phyloP scores from a whole-genome alignment of 2,329 filamentous ascomycete genomes.

The Biscogniauxia marginata region DNA sequence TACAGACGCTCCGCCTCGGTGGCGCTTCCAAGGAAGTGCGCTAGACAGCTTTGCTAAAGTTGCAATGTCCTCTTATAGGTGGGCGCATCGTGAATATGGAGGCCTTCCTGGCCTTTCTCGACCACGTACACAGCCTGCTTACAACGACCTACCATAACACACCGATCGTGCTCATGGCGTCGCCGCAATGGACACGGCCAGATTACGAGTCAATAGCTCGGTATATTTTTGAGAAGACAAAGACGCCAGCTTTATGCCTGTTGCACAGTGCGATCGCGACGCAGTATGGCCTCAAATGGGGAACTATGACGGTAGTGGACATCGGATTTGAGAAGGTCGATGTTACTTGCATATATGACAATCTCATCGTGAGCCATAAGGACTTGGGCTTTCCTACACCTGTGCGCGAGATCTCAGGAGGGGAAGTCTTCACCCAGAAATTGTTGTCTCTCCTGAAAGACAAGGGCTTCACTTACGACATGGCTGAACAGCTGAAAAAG shows the following conservation, averaged over 20 bases:
- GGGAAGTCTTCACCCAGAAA: slow-evolving; percentile 79
- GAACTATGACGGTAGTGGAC: slow-evolving; percentile 83
- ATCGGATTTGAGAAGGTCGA: slow-evolving; percentile 92
- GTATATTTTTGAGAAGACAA: slow-evolving; percentile 97
- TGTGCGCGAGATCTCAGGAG: slow-evolving; percentile 63
- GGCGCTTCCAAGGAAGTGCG: neutral
- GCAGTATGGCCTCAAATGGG: slow-evolving; percentile 75
- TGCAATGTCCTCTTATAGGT: slow-evolving; percentile 37
- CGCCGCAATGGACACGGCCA: slow-evolving; percentile 85
- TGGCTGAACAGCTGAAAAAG: slow-evolving; percentile 70
- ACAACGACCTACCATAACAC: slow-evolving; percentile 95
- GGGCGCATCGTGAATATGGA: slow-evolving; percentile 88
- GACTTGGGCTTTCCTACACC: slow-evolving; percentile 54
- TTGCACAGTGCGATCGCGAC: slow-evolving; percentile 87
- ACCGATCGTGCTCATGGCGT: slow-evolving; percentile 84
- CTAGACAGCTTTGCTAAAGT: slow-evolving; percentile 10
- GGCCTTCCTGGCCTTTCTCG: slow-evolving; percentile 89
- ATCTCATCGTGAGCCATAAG: slow-evolving; percentile 67
- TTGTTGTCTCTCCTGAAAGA: slow-evolving; percentile 64
- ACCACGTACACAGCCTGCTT: slow-evolving; percentile 85
- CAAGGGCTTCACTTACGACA: slow-evolving; percentile 61
- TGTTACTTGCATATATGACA: slow-evolving; percentile 85
- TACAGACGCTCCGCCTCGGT: neutral
- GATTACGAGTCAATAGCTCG: slow-evolving; percentile 87
- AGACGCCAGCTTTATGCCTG: slow-evolving; percentile 85